Percentiles rank a stretch among this genome's conserved stretches.
phyloP scores from a whole-genome alignment of 345 rosid genomes.

The Camelina laxa region DNA sequence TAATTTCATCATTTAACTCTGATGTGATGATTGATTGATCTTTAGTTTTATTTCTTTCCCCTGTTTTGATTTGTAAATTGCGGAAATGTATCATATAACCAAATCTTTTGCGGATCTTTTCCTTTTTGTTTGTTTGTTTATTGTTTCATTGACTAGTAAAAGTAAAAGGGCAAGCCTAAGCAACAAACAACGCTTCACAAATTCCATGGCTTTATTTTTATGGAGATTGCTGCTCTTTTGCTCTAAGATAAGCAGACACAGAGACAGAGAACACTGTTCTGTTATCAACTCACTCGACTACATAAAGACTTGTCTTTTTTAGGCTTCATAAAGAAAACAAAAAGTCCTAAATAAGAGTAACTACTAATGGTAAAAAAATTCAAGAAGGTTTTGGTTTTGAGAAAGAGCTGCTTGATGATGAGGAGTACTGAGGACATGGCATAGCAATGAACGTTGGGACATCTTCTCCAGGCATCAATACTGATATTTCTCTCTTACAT shows the following conservation, averaged over 20 bases:
- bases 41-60: background rate
- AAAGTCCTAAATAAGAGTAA: slow-evolving; percentile 13
- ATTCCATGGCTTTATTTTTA: slow-evolving; percentile 34
- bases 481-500: slow-evolving; percentile 66
- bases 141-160: slow-evolving; percentile 28
- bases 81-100: slow-evolving; percentile 38
- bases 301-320: slow-evolving; percentile 28
- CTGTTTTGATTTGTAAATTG: slow-evolving; percentile 31
- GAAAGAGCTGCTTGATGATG: slow-evolving; percentile 45
- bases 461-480: slow-evolving; percentile 80
- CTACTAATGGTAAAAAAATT: background rate
- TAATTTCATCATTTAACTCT: slow-evolving; percentile 13
- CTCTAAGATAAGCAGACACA: slow-evolving; percentile 30
- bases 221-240: slow-evolving; percentile 43
- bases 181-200: slow-evolving; percentile 31
- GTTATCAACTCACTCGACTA: slow-evolving; percentile 36
- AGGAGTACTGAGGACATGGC: slow-evolving; percentile 56
- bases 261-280: slow-evolving; percentile 30
- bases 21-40: slow-evolving; percentile 46
- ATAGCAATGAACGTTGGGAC: slow-evolving; percentile 75
- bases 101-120: slow-evolving; percentile 42
- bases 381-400: slow-evolving; percentile 40
- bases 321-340: background rate
- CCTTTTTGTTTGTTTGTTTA: background rate
- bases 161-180: slow-evolving; percentile 12